Percentiles rank a stretch among this genome's conserved stretches.
phyloP scores from a whole-genome alignment of 257 asterid genomes.

The Solanum peruvianum region DNA sequence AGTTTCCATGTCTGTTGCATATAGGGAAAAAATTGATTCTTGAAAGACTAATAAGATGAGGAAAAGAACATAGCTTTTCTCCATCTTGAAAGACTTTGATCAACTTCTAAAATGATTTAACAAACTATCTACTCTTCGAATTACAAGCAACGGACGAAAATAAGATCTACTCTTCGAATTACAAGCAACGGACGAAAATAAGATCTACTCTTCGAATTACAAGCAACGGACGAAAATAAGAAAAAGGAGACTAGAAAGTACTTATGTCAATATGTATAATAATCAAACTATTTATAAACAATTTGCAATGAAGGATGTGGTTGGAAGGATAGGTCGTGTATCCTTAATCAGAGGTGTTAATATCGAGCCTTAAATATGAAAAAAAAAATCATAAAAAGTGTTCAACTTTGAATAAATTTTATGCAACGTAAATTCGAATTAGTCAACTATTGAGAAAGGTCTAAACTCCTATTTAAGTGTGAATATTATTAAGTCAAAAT shows the following conservation, averaged over 20 bases:
- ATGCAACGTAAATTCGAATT: too few species aligned
- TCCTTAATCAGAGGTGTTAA: too few species aligned
- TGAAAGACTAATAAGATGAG: background rate
- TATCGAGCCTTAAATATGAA: background rate
- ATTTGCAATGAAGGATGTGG: background rate
- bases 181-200: background rate
- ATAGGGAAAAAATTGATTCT: background rate
- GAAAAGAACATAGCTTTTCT: background rate
- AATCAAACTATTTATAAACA: background rate
- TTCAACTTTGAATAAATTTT: too few species aligned
- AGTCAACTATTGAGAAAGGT: background rate
- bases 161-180: too few species aligned
- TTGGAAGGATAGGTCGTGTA: background rate
- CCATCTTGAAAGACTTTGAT: background rate
- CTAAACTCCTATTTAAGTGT: background rate
- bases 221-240: background rate
- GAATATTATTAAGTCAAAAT: background rate
- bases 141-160: background rate
- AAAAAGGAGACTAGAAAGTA: background rate
- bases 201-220: too few species aligned
- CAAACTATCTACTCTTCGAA: background rate
- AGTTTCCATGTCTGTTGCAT: constrained; percentile 4
- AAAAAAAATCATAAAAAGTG: too few species aligned
- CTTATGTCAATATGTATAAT: background rate
- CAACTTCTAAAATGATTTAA: background rate